phyloP scores from a whole-genome alignment of 2,329 filamentous ascomycete species.

The Catunica adiposa region DNA sequence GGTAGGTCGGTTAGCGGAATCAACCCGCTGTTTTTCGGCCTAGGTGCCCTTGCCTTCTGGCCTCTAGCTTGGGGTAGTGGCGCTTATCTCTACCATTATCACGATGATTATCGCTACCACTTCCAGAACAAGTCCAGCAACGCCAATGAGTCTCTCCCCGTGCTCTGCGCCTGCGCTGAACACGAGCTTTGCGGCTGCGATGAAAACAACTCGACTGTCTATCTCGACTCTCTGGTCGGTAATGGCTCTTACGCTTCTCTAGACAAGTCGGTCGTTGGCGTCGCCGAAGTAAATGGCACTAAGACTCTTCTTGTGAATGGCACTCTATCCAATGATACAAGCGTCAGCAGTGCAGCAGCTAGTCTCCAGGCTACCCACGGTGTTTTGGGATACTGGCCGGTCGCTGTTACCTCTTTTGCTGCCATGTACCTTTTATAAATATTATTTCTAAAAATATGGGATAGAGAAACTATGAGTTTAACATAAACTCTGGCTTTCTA shows the following conservation, averaged over 20 bases:
- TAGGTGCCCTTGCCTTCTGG: slow-evolving; percentile 38
- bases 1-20: slow-evolving; percentile 32
- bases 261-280: slow-evolving; percentile 44
- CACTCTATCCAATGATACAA: slow-evolving; percentile 51
- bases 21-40: slow-evolving; percentile 34
- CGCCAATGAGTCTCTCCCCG: slow-evolving; percentile 21
- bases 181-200: slow-evolving; percentile 46
- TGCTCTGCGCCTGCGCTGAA: slow-evolving; percentile 36
- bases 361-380: neutral
- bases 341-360: neutral
- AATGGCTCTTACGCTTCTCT: slow-evolving; percentile 42
- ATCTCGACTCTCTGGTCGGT: slow-evolving; percentile 46
- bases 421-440: slow-evolving; percentile 22
- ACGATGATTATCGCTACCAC: slow-evolving; percentile 24
- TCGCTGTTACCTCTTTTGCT: slow-evolving; percentile 27
- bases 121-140: slow-evolving; percentile 35
- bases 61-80: slow-evolving; percentile 48
- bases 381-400: slow-evolving; percentile 34
- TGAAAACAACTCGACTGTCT: slow-evolving; percentile 45
- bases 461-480: too few species aligned
- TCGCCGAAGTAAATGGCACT: slow-evolving; percentile 42
- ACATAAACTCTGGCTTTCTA: neutral
- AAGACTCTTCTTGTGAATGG: slow-evolving; percentile 56
- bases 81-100: slow-evolving; percentile 46
- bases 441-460: too few species aligned